Base-by-base conservation (phyloP, 805 yeast genomes). In the Clavispora carvajalis region DNA sequence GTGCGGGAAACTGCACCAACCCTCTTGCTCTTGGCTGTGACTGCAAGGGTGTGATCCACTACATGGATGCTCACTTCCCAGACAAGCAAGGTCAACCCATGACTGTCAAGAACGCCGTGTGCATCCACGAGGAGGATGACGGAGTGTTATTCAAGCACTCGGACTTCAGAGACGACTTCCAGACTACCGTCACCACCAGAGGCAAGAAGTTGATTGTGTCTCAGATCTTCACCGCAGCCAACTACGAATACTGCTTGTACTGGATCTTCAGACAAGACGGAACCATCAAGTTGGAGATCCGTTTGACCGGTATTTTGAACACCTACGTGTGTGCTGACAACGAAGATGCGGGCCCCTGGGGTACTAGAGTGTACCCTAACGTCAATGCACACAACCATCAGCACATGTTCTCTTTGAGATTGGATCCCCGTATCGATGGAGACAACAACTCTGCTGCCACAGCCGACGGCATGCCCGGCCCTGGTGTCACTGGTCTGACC, bases 341-440 rank as follows among this genome's bases (percentile, higher is more conserved):
- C 51, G 93, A 84, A 62, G 77, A 72, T 33, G 58, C 75, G 48
- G 83, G 82, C 17, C 87, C 86, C 53, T 85, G 85, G 82, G 95
- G 91, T 44, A 82, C 91, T 23, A 71, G 73, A 52, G 91, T 85
- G 39, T 84, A 83, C 61, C 93, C 93, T 44, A 76, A 77, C 49
- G 86, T 81, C 41, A 82, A 82, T 55, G 95, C 95, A 31, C 91
- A 85, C 67, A 84, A 85, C 63, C 95, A 85, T 66, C 95, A 85
- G 73, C 93, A 85, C 67, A 65, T 85, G 67, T 85, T 85, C 63
- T 76, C 87, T 15, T 70, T 85, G 51, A 76, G 95, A 71, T 59
- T 85, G 49, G 85, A 85, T 58, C 91, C 95, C 51, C 76, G 88
- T 71, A 67, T 85, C 46, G 93, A 85, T 51, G 93, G 93, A 55